Base-by-base conservation (phyloP, 805 yeast genomes). In the Saccharomycopsis lassenensis region DNA sequence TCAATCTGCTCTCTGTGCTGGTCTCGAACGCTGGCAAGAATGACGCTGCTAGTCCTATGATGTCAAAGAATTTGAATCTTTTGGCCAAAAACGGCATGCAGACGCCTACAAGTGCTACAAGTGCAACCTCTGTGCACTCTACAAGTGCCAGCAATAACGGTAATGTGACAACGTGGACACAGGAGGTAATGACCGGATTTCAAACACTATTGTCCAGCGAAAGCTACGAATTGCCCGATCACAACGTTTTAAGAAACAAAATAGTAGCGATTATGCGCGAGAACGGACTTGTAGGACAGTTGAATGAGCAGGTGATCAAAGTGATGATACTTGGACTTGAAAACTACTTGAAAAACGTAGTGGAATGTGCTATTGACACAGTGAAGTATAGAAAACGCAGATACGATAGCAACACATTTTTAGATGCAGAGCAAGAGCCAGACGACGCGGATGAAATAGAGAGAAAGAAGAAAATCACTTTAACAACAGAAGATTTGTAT, bases 251-350 rank as follows among this genome's bases (percentile, higher is more conserved):
- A 30, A 70, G 73, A 35, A 61, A 75, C 8, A 66, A 86, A 35
- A 75, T 91, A 66, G 58, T 77, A 15, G 91, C 94, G 50, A 75
- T 81, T 7, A 79, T 91, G 46, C 67, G 95, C 48, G 97, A 91
- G 50, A 75, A 85, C 52, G 98, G 98, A 0, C 60, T 91, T 6
- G 67, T 86, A 0, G 94, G 94, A 1, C 73, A 76, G 11, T 65
- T 89, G n/a, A 77, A 74, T 30, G 68, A 77, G n/a, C 76, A 74
- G 15, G 82, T 80, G 4, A 70, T 82, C n/a, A 94, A 86, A 37
- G 61, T 91, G 14, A 54, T 87, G 44, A 61, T 76, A 16, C 56
- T 81, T n/a, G 96, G 95, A 0, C 60, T 91, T 29, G 96, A 89
- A 51, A 64, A 70, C 23, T 89, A 86, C 57, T 57, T 91, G 45